A percentile compares a stretch with the other conserved stretches of the same genome.
Evolutionary conservation across 352 stramenopile species (phyloP).

Genomic region (Globisporangium okanoganense): DNA sequence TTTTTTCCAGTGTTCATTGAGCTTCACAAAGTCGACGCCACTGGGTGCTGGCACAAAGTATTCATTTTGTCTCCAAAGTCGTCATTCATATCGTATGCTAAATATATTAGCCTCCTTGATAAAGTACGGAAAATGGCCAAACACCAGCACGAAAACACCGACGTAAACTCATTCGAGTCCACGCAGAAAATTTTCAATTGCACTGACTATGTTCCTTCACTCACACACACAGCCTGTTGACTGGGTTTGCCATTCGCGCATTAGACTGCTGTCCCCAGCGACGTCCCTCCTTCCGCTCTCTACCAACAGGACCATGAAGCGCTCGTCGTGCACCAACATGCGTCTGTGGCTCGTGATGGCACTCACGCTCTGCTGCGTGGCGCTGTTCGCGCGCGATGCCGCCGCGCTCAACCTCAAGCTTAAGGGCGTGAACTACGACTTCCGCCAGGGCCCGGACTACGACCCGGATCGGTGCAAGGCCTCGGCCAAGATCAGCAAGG

Average conservation of each 20-base stretch:
- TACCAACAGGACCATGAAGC: neutral
- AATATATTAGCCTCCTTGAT: too few relatives aligned
- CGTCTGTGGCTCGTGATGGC: neutral
- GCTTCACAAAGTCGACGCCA: neutral
- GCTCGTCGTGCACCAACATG: neutral
- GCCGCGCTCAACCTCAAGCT: constrained; percentile 17
- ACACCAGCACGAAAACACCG: too few relatives aligned
- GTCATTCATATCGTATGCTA: too few relatives aligned
- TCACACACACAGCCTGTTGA: too few relatives aligned
- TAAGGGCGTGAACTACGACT: constrained; percentile 70
- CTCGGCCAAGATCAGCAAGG: constrained; percentile 27
- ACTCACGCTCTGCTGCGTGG: neutral
- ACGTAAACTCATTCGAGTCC: too few relatives aligned
- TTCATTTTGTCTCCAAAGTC: too few relatives aligned
- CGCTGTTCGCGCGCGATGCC: neutral
- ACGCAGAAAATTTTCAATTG: too few relatives aligned
- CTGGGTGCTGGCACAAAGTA: neutral
- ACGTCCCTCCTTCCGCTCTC: neutral
- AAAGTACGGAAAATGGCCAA: too few relatives aligned
- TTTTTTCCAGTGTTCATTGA: too few relatives aligned
- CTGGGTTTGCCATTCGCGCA: too few relatives aligned
- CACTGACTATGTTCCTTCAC: too few relatives aligned
- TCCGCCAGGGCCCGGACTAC: constrained; percentile 49
- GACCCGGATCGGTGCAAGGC: constrained; percentile 49
- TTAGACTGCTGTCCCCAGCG: neutral